These are phyloP conservation scores for Akanthomyces lecanii DNA, from an alignment of 2,329 filamentous ascomycete species.

Conservation along the genomic window DNA sequence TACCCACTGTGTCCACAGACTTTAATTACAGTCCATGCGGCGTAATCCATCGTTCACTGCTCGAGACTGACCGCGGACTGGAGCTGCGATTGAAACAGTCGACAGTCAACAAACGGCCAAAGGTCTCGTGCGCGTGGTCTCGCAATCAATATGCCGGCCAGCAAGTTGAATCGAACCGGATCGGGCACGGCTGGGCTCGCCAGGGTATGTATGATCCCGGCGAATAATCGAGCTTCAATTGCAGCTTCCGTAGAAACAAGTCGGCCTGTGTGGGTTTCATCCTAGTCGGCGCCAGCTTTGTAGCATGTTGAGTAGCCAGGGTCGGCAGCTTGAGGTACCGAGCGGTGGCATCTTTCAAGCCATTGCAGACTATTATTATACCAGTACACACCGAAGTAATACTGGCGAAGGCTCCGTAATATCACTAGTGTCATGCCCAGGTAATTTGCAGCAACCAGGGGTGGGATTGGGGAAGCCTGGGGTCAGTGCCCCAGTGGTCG, in stretches of 20 bases:
- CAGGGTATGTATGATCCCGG: slow-evolving; percentile 9
- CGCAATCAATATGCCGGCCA: slow-evolving; percentile 1
- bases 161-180: slow-evolving; percentile 3
- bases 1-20: slow-evolving; percentile 11
- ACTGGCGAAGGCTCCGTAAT: slow-evolving; percentile 8
- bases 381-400: not conserved
- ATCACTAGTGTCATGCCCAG: slow-evolving; percentile 6
- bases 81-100: not conserved
- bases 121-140: slow-evolving; percentile 4
- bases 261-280: slow-evolving; percentile 8
- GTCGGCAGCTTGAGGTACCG: not conserved
- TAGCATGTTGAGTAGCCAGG: slow-evolving; percentile 12
- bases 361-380: not conserved
- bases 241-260: slow-evolving; percentile 3
- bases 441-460: slow-evolving; percentile 11
- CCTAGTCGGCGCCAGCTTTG: slow-evolving; percentile 8
- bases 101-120: not conserved
- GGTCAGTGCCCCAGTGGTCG: slow-evolving; percentile 7
- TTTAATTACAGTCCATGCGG: slow-evolving; percentile 11
- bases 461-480: slow-evolving; percentile 6
- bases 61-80: not conserved
- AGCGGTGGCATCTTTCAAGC: not conserved
- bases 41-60: not conserved
- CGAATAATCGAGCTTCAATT: slow-evolving; percentile 15
- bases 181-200: slow-evolving; percentile 5